These are phyloP conservation scores for Termitomyces sp. DNA, from an alignment of 768 basidiomycete genomes.

Conservation along the genomic window DNA sequence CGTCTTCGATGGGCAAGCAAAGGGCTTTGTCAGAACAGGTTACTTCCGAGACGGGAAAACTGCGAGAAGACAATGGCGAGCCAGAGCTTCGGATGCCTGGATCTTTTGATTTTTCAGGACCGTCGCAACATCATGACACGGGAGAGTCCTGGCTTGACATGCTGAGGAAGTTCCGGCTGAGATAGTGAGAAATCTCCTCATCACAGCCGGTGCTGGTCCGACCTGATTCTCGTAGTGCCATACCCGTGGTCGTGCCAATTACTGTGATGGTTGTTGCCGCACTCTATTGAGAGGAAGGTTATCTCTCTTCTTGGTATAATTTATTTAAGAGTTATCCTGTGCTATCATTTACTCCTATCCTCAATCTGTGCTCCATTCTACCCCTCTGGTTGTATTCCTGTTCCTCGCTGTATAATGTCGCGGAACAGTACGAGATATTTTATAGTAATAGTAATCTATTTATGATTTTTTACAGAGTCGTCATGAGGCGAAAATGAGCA, in stretches of 20 bases:
- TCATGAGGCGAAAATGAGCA: background rate
- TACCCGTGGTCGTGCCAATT: background rate
- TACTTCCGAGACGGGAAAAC: slow-evolving; percentile 17
- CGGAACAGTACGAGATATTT: background rate
- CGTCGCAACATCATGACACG: slow-evolving; percentile 4
- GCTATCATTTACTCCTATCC: background rate
- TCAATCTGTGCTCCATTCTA: background rate
- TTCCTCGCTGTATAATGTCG: background rate
- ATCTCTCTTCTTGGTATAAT: background rate
- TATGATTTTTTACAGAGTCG: background rate
- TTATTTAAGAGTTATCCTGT: background rate
- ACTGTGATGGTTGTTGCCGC: background rate
- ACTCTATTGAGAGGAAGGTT: background rate
- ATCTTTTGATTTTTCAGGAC: slow-evolving; percentile 34
- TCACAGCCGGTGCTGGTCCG: background rate
- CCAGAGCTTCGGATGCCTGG: slow-evolving; percentile 45
- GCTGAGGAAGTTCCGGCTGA: slow-evolving; percentile 22
- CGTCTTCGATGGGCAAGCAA: background rate
- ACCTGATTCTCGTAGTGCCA: background rate
- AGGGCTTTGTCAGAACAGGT: background rate
- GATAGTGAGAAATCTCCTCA: slow-evolving; percentile 25
- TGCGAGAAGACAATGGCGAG: slow-evolving; percentile 18
- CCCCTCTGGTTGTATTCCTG: background rate
- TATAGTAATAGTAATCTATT: background rate
- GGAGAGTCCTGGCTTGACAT: slow-evolving; percentile 24